Percentiles rank a stretch among this genome's conserved stretches.
Conservation (phyloP, 179 eudicot species). For the Beta macrorhiza region DNA sequence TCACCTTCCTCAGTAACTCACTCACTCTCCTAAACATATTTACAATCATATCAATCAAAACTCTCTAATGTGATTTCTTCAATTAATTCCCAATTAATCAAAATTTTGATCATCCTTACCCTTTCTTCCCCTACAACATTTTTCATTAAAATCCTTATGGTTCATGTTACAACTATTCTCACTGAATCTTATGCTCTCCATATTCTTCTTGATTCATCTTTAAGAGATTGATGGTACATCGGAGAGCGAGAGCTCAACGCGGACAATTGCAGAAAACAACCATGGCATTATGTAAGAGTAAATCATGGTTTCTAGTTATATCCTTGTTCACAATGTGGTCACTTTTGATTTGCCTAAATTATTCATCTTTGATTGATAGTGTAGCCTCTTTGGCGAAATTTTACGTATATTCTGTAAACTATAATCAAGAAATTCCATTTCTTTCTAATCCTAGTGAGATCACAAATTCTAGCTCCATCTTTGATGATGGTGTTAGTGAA, state of each 20-base stretch:
- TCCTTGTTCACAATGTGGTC: constrained; percentile 63
- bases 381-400: constrained; percentile 29
- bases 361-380: constrained; percentile 48
- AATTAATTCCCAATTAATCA: not conserved
- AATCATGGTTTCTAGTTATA: constrained; percentile 47
- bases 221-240: constrained; percentile 34
- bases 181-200: constrained; percentile 8
- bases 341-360: constrained; percentile 47
- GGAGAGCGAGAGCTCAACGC: constrained; percentile 23
- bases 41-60: not conserved
- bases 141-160: not conserved
- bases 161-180: constrained; percentile 7
- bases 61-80: not conserved
- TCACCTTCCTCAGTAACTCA: not conserved
- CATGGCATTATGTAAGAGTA: constrained; percentile 36
- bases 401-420: constrained; percentile 39
- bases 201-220: constrained; percentile 2
- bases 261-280: constrained; percentile 31
- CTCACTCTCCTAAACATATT: not conserved
- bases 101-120: not conserved
- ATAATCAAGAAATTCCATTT: constrained; percentile 24
- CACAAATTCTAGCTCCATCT: not conserved
- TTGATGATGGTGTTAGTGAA: not conserved
- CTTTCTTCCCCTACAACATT: not conserved
- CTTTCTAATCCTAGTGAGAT: not conserved